Conservation (phyloP, 1,284 basidiomycete genomes). For the Rugosomyces carneus region DNA sequence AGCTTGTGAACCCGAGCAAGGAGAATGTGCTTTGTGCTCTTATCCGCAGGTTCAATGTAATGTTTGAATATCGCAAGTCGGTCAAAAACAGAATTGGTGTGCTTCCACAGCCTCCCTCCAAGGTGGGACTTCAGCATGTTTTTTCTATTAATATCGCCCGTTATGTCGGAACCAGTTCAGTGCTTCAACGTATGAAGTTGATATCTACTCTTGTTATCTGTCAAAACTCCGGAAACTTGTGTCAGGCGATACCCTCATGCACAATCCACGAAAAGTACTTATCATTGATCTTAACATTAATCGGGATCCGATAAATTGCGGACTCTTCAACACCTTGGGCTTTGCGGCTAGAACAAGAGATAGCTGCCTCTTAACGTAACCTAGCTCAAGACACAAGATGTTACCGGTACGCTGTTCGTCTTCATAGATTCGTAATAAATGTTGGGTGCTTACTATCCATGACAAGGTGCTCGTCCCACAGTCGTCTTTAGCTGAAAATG, state of each 20-base stretch:
- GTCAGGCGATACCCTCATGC: not conserved
- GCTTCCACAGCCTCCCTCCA: not conserved
- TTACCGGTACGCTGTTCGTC: constrained; percentile 2
- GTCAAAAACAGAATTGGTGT: not conserved
- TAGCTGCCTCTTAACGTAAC: too few relatives aligned
- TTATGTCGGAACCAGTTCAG: not conserved
- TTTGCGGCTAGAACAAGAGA: too few relatives aligned
- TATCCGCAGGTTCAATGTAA: not conserved
- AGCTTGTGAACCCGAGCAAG: not conserved
- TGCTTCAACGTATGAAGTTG: not conserved
- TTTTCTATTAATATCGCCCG: not conserved
- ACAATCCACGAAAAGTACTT: not conserved
- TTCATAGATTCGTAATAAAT: not conserved
- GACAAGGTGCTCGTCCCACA: constrained; percentile 3
- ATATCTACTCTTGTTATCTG: not conserved
- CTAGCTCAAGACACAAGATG: too few relatives aligned
- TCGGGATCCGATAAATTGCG: not conserved
- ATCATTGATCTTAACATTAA: not conserved
- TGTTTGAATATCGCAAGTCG: not conserved
- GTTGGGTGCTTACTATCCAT: not conserved
- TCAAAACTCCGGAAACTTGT: not conserved
- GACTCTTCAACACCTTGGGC: not conserved
- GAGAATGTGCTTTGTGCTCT: not conserved
- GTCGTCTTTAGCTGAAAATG: not conserved
- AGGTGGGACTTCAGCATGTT: not conserved